Evolutionary conservation across 192 early-diverging fungal genomes (phyloP).

Genomic region (Umbelopsis ramanniana): DNA sequence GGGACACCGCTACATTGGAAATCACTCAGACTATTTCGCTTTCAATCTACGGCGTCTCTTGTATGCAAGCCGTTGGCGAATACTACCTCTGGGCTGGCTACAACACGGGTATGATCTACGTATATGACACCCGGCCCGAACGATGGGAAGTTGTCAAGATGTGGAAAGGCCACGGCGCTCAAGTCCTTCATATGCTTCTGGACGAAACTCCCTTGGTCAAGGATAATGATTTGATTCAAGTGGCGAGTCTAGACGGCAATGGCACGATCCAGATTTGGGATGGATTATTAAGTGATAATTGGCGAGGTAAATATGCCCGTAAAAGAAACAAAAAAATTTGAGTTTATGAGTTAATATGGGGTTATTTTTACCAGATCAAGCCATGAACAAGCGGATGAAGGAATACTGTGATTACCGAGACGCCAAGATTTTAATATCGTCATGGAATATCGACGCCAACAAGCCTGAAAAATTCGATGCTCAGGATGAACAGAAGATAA

Average conservation of each 20-base stretch:
- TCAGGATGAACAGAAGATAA: slow-evolving; percentile 53
- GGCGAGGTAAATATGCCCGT: slow-evolving; percentile 54
- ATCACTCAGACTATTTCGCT: slow-evolving; percentile 55
- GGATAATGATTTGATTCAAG: slow-evolving; percentile 50
- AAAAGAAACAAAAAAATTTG: too few species aligned
- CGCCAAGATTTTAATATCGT: slow-evolving; percentile 78
- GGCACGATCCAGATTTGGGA: slow-evolving; percentile 79
- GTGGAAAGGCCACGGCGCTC: slow-evolving; percentile 65
- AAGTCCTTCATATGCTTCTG: slow-evolving; percentile 53
- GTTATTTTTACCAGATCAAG: too few species aligned
- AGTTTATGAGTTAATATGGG: too few species aligned
- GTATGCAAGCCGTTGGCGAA: slow-evolving; percentile 65
- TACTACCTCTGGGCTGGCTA: slow-evolving; percentile 76
- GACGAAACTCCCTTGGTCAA: slow-evolving; percentile 63
- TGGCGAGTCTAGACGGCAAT: slow-evolving; percentile 63
- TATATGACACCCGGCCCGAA: slow-evolving; percentile 66
- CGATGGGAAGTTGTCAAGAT: slow-evolving; percentile 64
- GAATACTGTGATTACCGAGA: slow-evolving; percentile 69
- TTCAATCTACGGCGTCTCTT: slow-evolving; percentile 68
- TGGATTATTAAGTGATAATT: slow-evolving; percentile 71
- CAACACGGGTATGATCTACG: slow-evolving; percentile 75
- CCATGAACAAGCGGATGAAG: slow-evolving; percentile 62
- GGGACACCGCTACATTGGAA: slow-evolving; percentile 57
- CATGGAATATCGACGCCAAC: slow-evolving; percentile 92
- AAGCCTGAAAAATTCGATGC: slow-evolving; percentile 82